Conservation (phyloP, 75 land plant species). For the Cunninghamia lanceolata region DNA sequence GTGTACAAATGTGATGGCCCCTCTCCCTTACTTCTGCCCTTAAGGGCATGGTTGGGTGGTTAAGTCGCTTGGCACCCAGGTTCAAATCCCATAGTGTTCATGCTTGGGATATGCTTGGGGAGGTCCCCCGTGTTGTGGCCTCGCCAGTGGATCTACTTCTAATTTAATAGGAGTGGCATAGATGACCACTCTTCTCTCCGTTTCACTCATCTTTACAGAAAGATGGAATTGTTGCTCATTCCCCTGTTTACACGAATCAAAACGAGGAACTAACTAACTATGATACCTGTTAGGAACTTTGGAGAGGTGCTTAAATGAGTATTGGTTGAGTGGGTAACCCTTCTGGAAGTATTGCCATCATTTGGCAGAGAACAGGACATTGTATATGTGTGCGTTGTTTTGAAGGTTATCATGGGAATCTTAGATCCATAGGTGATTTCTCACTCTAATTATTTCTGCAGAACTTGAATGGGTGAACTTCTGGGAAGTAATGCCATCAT, state of each 20-base stretch:
- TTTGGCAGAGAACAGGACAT: background rate
- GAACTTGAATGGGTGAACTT: background rate
- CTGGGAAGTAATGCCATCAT: background rate
- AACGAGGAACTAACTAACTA: background rate
- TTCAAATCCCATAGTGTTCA: too few species aligned
- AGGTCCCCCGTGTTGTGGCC: too few species aligned
- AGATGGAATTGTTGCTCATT: background rate
- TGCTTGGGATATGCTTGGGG: too few species aligned
- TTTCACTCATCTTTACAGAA: background rate
- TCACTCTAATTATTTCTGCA: background rate
- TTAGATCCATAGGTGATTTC: too few species aligned
- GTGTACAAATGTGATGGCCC: too few species aligned
- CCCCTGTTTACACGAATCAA: background rate
- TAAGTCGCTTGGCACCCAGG: too few species aligned
- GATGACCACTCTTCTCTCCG: background rate
- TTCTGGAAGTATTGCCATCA: background rate
- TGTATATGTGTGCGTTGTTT: too few species aligned
- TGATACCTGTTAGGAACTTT: background rate
- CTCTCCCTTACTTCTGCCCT: too few species aligned
- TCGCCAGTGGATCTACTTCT: too few species aligned
- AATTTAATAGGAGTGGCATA: background rate
- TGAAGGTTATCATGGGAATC: too few species aligned
- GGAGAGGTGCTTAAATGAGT: background rate
- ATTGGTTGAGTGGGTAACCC: background rate
- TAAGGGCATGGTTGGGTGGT: too few species aligned